Evolutionary conservation across 345 rosid genomes (phyloP), one percentile per base, ranked within the genome.

Genomic region (Cardiospermum halicacabum): DNA sequence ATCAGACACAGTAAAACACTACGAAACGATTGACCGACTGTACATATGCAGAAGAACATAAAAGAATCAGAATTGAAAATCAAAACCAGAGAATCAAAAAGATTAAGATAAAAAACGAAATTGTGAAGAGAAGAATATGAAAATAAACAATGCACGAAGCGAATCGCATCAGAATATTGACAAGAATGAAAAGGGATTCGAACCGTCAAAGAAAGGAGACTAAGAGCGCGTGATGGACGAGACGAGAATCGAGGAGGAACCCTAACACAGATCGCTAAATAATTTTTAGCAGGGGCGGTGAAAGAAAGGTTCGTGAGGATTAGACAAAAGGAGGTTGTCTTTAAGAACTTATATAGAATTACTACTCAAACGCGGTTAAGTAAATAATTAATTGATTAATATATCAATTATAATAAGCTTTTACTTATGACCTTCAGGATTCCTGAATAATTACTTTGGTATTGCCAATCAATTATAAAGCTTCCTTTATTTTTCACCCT

Each of bases 241-340:
- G 57, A 63, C 67, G 22, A 32, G 67, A 63, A 63, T 34, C 67
- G 48, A 26, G 67, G 58, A 63, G 24, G 58, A 63, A 63, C 32
- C 58, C 58, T 63, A 50, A 50, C 58, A 48, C 31, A 34, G 34
- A 26, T 34, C 27, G 49, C 31, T 37, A 12, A 0, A 34, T 1
- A 34, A 0, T 34, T 3, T 60, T 40, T 40, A 25, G n/a, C n/a
- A n/a, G n/a, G n/a, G 28, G 32, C 19, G 25, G 12, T 13, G 31
- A 26, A 62, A 50, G n/a, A n/a, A n/a, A n/a, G n/a, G 6, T 15
- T 21, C 27, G 13, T 5, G n/a, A 5, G 22, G 31, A 18, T 31
- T 47, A n/a, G n/a, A n/a, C n/a, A n/a, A n/a, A n/a, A n/a, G n/a
- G n/a, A n/a, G n/a, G n/a, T n/a, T n/a, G n/a, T n/a, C n/a, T n/a